These are phyloP conservation scores for Nicotiana obtusifolia DNA, from an alignment of 257 asterid genomes.

Conservation along the genomic window DNA sequence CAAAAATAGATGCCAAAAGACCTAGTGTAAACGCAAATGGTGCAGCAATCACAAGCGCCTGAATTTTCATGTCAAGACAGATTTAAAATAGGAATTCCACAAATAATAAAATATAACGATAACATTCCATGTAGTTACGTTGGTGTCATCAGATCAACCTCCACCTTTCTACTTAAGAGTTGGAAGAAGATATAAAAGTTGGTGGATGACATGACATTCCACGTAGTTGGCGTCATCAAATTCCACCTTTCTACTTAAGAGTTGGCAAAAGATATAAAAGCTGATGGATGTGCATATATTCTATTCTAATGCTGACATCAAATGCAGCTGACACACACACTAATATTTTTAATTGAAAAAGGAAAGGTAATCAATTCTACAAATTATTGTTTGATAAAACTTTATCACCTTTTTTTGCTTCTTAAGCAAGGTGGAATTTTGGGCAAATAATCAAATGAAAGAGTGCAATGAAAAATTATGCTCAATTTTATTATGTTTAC, in stretches of 20 bases:
- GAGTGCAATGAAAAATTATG: too few species aligned
- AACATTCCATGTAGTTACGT: too few species aligned
- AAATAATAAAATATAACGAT: too few species aligned
- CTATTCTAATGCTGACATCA: not conserved
- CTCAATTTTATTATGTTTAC: too few species aligned
- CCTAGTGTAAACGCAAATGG: conserved; percentile 80
- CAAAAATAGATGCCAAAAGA: conserved; percentile 57
- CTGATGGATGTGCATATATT: not conserved
- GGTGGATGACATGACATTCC: not conserved
- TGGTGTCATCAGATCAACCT: too few species aligned
- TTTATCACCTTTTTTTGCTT: not conserved
- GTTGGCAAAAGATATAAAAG: not conserved
- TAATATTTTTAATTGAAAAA: not conserved
- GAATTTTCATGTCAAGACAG: conserved; percentile 38
- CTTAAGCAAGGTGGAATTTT: not conserved
- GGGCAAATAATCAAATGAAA: not conserved
- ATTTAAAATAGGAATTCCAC: not conserved
- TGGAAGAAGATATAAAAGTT: too few species aligned
- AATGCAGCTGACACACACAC: not conserved
- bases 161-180: too few species aligned
- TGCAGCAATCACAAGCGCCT: conserved; percentile 66
- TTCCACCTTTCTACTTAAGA: not conserved
- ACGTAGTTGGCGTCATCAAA: not conserved
- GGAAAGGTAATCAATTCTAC: not conserved
- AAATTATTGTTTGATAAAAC: not conserved